phyloP scores from a whole-genome alignment of 495 filamentous ascomycete species.

The Geoglossum glabrum region DNA sequence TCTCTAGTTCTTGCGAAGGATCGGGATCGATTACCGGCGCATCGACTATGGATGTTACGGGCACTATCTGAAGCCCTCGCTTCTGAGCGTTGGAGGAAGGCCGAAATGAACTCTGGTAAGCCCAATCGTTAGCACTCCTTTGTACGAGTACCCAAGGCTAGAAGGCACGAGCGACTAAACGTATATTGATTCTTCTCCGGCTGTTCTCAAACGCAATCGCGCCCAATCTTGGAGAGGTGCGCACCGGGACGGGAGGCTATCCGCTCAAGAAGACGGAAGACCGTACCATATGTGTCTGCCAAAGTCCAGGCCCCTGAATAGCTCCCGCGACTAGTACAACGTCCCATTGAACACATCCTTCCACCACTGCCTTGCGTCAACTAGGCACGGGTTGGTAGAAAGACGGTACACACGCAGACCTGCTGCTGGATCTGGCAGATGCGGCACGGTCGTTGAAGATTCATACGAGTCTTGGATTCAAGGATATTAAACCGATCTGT shows the following conservation, averaged over 20 bases:
- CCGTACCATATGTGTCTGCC: conserved; percentile 1
- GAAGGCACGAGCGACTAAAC: not conserved
- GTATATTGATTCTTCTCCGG: not conserved
- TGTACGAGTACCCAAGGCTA: not conserved
- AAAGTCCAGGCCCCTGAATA: not conserved
- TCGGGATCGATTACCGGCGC: not conserved
- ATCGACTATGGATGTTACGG: not conserved
- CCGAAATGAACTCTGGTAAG: not conserved
- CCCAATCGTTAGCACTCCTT: not conserved
- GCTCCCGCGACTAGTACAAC: not conserved
- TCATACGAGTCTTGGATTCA: no score
- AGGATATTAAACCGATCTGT: not conserved
- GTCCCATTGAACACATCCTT: not conserved
- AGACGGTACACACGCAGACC: not conserved
- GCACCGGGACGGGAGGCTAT: not conserved
- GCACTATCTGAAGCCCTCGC: not conserved
- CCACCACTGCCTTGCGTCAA: not conserved
- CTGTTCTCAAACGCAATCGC: not conserved
- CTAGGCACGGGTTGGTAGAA: not conserved
- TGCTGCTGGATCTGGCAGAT: not conserved
- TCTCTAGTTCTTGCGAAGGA: not conserved
- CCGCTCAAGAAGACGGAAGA: not conserved
- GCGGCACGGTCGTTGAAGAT: not conserved
- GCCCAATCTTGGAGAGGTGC: not conserved
- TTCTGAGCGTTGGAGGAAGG: not conserved